A percentile compares a stretch with the other conserved stretches of the same genome.
phyloP scores from a whole-genome alignment of 202 grass and related monocot genomes.

The Eragrostis tef region DNA sequence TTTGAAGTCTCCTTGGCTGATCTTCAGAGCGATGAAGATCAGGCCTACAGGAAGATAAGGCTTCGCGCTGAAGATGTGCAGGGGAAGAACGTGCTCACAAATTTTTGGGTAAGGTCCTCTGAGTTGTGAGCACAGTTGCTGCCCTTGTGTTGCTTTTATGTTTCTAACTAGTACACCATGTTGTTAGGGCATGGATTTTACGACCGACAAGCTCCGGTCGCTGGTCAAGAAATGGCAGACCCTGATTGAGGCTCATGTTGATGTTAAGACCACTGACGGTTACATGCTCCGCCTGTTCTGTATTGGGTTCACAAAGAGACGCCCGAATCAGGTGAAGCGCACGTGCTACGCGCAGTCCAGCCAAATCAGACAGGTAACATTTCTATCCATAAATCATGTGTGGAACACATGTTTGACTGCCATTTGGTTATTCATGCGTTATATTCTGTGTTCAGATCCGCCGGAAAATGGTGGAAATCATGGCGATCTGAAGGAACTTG shows the following conservation, averaged over 20 bases:
- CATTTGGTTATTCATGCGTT: conserved; percentile 3
- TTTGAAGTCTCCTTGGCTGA: conserved; percentile 92
- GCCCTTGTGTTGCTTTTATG: background rate
- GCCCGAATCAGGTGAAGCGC: conserved; percentile 87
- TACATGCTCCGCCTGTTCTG: conserved; percentile 87
- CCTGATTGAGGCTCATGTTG: conserved; percentile 84
- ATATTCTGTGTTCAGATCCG: conserved; percentile 58
- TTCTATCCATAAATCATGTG: background rate
- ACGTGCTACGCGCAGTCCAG: conserved; percentile 89
- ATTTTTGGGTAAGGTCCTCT: conserved; percentile 76
- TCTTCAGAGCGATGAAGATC: conserved; percentile 90
- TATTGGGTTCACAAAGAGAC: conserved; percentile 87
- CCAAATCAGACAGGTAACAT: conserved; percentile 80
- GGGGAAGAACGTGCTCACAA: conserved; percentile 84
- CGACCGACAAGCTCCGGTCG: conserved; percentile 77
- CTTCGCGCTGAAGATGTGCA: conserved; percentile 88
- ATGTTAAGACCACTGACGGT: conserved; percentile 86
- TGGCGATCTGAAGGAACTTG: conserved; percentile 90
- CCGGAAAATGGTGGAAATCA: conserved; percentile 96
- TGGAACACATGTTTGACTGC: background rate
- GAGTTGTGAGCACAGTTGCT: background rate
- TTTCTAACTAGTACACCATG: background rate
- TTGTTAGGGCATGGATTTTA: conserved; percentile 80
- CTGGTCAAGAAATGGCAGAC: conserved; percentile 93
- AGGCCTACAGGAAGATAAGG: conserved; percentile 87